phyloP scores from a whole-genome alignment of 2,329 filamentous ascomycete species.

The Mycogone perniciosa region DNA sequence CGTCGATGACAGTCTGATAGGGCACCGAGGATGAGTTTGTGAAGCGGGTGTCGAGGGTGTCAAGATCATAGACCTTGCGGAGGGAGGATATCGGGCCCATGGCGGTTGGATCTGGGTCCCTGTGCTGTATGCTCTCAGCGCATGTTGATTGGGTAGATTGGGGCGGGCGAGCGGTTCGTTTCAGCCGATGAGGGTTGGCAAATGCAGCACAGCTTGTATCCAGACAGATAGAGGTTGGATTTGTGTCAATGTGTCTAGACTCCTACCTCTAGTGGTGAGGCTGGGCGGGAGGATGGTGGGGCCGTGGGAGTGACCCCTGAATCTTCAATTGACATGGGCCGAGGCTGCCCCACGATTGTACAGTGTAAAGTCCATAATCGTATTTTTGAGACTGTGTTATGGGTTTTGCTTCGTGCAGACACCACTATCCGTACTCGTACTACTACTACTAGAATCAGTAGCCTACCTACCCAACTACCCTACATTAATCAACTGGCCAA shows the following conservation, averaged over 20 bases:
- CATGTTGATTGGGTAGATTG: constrained; percentile 12
- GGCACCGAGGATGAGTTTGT: constrained; percentile 64
- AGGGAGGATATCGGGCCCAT: constrained; percentile 41
- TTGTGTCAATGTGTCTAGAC: not conserved
- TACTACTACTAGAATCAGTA: too few relatives aligned
- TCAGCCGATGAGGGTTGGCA: not conserved
- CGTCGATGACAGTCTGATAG: constrained; percentile 52
- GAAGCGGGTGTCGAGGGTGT: constrained; percentile 58
- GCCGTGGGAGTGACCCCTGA: too few relatives aligned
- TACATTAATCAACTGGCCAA: too few relatives aligned
- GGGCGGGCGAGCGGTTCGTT: not conserved
- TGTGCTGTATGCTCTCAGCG: constrained; percentile 1
- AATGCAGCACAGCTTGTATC: not conserved
- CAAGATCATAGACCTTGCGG: constrained; percentile 54
- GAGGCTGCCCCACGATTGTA: too few relatives aligned
- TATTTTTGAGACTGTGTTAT: too few relatives aligned
- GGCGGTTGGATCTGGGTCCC: constrained; percentile 16
- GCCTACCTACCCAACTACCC: too few relatives aligned
- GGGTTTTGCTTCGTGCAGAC: too few relatives aligned
- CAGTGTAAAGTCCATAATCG: too few relatives aligned
- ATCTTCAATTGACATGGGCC: too few relatives aligned
- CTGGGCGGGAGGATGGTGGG: too few relatives aligned
- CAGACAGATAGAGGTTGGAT: not conserved
- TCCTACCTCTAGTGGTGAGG: too few relatives aligned
- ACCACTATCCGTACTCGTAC: too few relatives aligned